Base-by-base conservation (phyloP, 805 yeast species). In the Limtongia smithiae region DNA sequence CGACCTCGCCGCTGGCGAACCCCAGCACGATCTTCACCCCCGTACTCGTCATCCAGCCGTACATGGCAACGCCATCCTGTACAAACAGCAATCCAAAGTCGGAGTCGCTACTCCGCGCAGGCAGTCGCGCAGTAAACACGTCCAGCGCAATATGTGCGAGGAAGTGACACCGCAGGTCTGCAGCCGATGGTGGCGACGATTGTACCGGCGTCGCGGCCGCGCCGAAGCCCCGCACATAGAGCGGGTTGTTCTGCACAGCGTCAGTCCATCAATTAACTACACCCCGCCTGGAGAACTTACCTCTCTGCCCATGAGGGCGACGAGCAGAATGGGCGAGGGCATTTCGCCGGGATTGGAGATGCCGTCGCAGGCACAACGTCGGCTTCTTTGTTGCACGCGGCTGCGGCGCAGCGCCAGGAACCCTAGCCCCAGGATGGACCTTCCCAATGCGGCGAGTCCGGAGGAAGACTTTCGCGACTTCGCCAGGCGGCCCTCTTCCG, bases 141-240 rank as follows among this genome's bases (percentile, higher is more conserved):
- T 83, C 90, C 21, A 83, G 67, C 4, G 88, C 80, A 83, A 83
- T 82, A 62, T 83, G 87, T n/a, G 86, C 77, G 27, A 83, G 68
- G 58, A 83, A 83, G 60, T 83, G 81, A 67, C 80, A 82, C 58
- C 82, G 67, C n/a, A 46, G 33, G 27, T 50, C 50, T 4, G 47
- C 36, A 18, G 50, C 44, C 14, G 36, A 20, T 4, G 20, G 6
- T 12, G 32, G n/a, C 3, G 27, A 15, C 39, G 39, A 11, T 14
- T 2, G 45, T 5, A 11, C 15, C 37, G 15, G 25, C 27, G 12
- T 36, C 40, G 22, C 18, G 33, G 14, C 34, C n/a, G 36, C 34
- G 21, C 20, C 46, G 37, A 48, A 54, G 20, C 45, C 28, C 39
- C 44, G 33, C 24, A 54, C 56, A 25, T 44, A 54, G 30, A 54